phyloP scores from a whole-genome alignment of 495 filamentous ascomycete species.

The Aspergillus bertholletiae region DNA sequence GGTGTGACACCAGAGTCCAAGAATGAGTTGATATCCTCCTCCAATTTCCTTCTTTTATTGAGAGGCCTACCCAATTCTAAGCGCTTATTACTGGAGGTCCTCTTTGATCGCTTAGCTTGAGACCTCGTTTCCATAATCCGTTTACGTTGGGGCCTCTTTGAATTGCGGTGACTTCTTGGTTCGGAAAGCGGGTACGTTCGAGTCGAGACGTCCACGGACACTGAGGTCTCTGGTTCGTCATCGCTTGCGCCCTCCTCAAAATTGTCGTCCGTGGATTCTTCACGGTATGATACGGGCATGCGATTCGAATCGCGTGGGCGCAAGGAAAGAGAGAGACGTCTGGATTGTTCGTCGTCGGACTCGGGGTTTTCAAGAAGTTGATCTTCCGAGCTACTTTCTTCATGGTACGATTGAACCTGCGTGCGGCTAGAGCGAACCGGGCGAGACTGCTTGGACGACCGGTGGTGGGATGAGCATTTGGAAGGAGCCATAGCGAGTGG shows the following conservation, averaged over 20 bases:
- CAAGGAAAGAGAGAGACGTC: slow-evolving; percentile 25
- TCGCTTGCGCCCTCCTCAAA: slow-evolving; percentile 11
- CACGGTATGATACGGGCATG: slow-evolving; percentile 38
- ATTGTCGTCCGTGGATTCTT: slow-evolving; percentile 39
- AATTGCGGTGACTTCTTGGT: slow-evolving; percentile 9
- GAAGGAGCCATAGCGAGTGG: slow-evolving; percentile 24
- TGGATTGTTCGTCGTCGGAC: slow-evolving; percentile 7
- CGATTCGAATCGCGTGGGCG: slow-evolving; percentile 33
- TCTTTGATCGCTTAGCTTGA: slow-evolving; percentile 18
- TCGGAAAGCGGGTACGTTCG: slow-evolving; percentile 10
- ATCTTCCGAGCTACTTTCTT: slow-evolving; percentile 35
- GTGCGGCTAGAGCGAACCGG: slow-evolving; percentile 40
- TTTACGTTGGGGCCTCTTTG: slow-evolving; percentile 16
- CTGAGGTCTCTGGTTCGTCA: slow-evolving; percentile 6
- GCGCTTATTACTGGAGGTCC: slow-evolving; percentile 13
- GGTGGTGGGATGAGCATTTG: slow-evolving; percentile 15
- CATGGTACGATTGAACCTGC: slow-evolving; percentile 37
- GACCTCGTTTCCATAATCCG: slow-evolving; percentile 15
- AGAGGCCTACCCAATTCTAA: slow-evolving; percentile 20
- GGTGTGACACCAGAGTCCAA: slow-evolving; percentile 49
- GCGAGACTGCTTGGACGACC: slow-evolving; percentile 22
- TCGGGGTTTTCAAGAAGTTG: slow-evolving; percentile 11
- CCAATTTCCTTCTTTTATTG: slow-evolving; percentile 28
- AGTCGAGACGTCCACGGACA: slow-evolving; percentile 5
- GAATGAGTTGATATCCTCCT: slow-evolving; percentile 13